These are phyloP conservation scores for Astragalus glycyphyllos DNA, from an alignment of 306 rosid genomes.

Conservation along the genomic window DNA sequence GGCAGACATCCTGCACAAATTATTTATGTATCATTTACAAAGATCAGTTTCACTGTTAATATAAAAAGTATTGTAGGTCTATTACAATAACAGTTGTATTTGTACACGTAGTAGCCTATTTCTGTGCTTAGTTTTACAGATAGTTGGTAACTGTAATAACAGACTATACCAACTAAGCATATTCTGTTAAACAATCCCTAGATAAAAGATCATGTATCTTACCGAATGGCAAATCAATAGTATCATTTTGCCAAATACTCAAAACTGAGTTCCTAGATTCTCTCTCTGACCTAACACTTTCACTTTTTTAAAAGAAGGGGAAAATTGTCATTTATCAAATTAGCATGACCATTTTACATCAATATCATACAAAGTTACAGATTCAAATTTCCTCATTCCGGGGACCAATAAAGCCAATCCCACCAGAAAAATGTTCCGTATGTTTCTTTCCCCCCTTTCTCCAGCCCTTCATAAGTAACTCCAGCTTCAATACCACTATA, in stretches of 20 bases:
- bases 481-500: not conserved
- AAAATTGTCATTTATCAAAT: not conserved
- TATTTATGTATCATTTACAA: conserved; percentile 33
- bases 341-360: not conserved
- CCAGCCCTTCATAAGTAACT: not conserved
- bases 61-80: not conserved
- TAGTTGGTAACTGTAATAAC: conserved; percentile 13
- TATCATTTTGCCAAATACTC: not conserved
- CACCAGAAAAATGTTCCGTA: not conserved
- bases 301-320: not conserved
- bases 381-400: too few species aligned
- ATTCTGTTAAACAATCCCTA: conserved; percentile 13
- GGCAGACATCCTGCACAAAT: conserved; percentile 77
- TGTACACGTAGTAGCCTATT: not conserved
- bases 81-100: conserved; percentile 2
- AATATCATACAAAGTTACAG: too few species aligned
- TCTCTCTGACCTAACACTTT: not conserved
- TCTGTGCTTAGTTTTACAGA: not conserved
- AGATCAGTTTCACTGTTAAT: conserved; percentile 30
- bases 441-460: not conserved
- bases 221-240: not conserved
- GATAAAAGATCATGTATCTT: not conserved
- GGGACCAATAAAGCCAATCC: not conserved
- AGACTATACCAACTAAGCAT: not conserved
- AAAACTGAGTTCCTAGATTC: not conserved